Evolutionary conservation across 345 rosid species (phyloP).

Genomic region (Ricinus communis): DNA sequence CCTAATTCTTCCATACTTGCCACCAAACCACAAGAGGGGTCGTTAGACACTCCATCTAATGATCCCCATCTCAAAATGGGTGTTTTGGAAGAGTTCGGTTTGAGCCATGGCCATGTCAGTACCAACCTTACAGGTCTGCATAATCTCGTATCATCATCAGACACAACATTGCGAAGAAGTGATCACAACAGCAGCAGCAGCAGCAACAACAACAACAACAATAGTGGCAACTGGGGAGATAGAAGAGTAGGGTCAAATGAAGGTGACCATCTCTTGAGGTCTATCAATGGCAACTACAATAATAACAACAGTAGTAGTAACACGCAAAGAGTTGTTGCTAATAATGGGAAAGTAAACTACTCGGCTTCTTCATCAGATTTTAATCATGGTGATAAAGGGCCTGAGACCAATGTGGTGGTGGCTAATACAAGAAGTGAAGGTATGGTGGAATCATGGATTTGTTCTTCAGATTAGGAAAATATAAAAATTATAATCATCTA

Average conservation of each 20-base stretch:
- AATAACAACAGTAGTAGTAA: constrained; percentile 11
- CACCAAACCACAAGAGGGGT: constrained; percentile 11
- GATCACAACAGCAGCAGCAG: constrained; percentile 6
- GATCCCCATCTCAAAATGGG: constrained; percentile 41
- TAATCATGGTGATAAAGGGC: constrained; percentile 36
- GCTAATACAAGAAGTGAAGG: constrained; percentile 46
- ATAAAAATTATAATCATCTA: background rate
- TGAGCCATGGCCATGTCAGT: constrained; percentile 34
- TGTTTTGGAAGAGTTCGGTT: constrained; percentile 48
- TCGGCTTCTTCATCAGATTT: constrained; percentile 34
- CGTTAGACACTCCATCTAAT: constrained; percentile 21
- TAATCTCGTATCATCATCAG: constrained; percentile 27
- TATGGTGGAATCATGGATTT: constrained; percentile 83
- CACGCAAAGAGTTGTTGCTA: constrained; percentile 23
- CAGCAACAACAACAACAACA: constrained; percentile 5
- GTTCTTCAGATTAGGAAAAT: constrained; percentile 64
- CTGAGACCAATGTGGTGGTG: constrained; percentile 28
- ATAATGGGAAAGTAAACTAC: constrained; percentile 36
- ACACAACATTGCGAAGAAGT: constrained; percentile 25
- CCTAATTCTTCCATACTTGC: constrained; percentile 35
- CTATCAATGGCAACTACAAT: constrained; percentile 37
- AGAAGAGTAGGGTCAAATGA: constrained; percentile 23
- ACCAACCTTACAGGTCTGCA: constrained; percentile 31
- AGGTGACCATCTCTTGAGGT: constrained; percentile 34
- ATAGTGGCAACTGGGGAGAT: constrained; percentile 23